Base-by-base conservation (phyloP, 1,284 basidiomycete genomes). In the Mrakiaceae sp. region DNA sequence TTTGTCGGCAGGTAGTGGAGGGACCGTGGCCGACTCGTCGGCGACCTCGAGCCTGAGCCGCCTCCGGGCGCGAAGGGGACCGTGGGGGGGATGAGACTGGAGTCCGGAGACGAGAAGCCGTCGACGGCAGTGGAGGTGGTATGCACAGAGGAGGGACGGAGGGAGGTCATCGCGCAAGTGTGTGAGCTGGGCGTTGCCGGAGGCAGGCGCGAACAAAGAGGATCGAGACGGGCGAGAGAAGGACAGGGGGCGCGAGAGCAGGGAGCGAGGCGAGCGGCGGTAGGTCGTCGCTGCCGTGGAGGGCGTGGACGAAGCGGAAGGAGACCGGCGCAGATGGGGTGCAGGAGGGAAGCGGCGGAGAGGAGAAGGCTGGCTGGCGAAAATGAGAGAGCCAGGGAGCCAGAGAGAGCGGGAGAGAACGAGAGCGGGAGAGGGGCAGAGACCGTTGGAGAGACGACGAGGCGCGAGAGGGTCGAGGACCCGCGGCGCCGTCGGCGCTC, bases 1-100 rank as follows among this genome's bases (percentile, higher is more conserved):
- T 87, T 87, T 61, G 79, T 77, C 0, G 85, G 85, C 4, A 87
- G 76, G 70, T 85, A 87, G 73, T 86, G 84, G 68, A 84, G 78
- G 8, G 79, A 79, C 16, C 85, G 76, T 14, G 80, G 80, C 4
- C 66, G 63, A 27, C 27, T 27, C 27, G 27, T 27, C 27, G 27
- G 27, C 16, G 68, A 61, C 9, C 65, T 66, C 10, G 63, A 58
- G 57, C 63, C 61, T 5, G 58, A 57, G 5, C 43, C 49, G 5
- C 27, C 27, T 27, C 27, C 27, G 27, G 27, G 27, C 27, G 54
- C 48, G 49, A 66, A 66, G 14, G 64, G 60, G n/a, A 44, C 61
- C 14, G 56, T 47, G 5, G 60, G 64, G 5, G 64, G 64, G 12
- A 53, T n/a, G 14, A 61, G 50, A 44, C 60, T 53, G 50, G n/a